Percentiles rank a stretch among this genome's conserved stretches.
Evolutionary conservation across 2,329 filamentous ascomycete species (phyloP).

Genomic region (Pseudogymnoascus sp.): DNA sequence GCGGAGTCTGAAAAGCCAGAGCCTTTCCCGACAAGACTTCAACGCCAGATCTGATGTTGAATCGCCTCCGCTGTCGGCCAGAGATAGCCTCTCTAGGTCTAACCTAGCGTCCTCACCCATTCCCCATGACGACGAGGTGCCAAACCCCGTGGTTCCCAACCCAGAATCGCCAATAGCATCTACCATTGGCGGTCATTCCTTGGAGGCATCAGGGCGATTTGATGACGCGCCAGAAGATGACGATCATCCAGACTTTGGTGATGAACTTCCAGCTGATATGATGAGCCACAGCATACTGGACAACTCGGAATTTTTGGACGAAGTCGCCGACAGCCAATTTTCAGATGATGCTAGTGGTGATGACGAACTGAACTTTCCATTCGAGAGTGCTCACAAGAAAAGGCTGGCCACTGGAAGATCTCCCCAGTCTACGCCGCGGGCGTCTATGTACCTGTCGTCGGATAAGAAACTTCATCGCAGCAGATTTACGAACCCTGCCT

Average conservation of each 20-base stretch:
- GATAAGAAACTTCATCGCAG: neutral
- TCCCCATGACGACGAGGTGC: neutral
- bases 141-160: neutral
- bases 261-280: slow-evolving; percentile 16
- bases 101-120: neutral
- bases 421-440: slow-evolving; percentile 45
- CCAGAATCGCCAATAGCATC: neutral
- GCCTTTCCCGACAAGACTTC: neutral
- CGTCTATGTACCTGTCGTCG: slow-evolving; percentile 33
- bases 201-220: slow-evolving; percentile 20
- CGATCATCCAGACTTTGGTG: slow-evolving; percentile 18
- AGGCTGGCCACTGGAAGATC: slow-evolving; percentile 27
- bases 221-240: slow-evolving; percentile 30
- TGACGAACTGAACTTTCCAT: slow-evolving; percentile 19
- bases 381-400: slow-evolving; percentile 23
- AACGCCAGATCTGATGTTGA: neutral
- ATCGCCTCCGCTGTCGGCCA: neutral
- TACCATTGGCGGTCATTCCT: neutral
- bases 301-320: slow-evolving; percentile 26
- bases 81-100: neutral
- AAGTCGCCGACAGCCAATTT: slow-evolving; percentile 27
- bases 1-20: slow-evolving; percentile 4
- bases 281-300: slow-evolving; percentile 24
- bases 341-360: slow-evolving; percentile 24
- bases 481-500: slow-evolving; percentile 5